Evolutionary conservation across 345 rosid species (phyloP).

Genomic region (Citrus sp.): DNA sequence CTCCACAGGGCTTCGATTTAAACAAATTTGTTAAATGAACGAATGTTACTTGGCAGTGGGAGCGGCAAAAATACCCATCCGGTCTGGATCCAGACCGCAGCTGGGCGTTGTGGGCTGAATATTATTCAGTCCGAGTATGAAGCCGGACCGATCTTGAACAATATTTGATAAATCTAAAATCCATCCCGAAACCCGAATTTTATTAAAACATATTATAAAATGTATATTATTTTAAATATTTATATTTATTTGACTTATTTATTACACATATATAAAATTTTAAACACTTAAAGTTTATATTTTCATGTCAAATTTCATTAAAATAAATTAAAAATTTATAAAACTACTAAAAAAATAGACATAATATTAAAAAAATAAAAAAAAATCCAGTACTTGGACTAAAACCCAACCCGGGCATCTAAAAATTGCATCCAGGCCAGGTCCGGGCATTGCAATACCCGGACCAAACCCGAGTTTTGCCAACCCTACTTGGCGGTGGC

Average conservation of each 20-base stretch:
- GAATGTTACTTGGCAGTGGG: not conserved
- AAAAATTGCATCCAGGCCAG: accelerated
- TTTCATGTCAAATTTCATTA: too few species aligned
- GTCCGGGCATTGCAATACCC: too few species aligned
- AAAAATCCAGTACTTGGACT: accelerated
- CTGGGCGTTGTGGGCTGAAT: accelerated
- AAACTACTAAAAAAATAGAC: too few species aligned
- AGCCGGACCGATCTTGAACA: accelerated
- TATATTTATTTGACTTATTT: too few species aligned
- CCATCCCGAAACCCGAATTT: too few species aligned
- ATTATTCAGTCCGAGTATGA: accelerated
- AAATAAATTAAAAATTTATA: too few species aligned
- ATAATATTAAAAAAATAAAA: too few species aligned
- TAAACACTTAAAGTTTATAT: too few species aligned
- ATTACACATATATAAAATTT: too few species aligned
- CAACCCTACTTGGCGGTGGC: not conserved
- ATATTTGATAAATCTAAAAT: too few species aligned
- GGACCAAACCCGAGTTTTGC: accelerated
- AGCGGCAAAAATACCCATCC: accelerated
- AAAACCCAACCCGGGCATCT: accelerated
- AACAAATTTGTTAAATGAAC: not conserved
- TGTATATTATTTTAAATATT: too few species aligned
- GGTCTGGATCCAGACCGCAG: accelerated
- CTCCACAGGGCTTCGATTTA: not conserved
- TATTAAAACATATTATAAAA: too few species aligned